Conservation (phyloP, 1,139 yeast species). For the Debaryomyces psychrophilus region DNA sequence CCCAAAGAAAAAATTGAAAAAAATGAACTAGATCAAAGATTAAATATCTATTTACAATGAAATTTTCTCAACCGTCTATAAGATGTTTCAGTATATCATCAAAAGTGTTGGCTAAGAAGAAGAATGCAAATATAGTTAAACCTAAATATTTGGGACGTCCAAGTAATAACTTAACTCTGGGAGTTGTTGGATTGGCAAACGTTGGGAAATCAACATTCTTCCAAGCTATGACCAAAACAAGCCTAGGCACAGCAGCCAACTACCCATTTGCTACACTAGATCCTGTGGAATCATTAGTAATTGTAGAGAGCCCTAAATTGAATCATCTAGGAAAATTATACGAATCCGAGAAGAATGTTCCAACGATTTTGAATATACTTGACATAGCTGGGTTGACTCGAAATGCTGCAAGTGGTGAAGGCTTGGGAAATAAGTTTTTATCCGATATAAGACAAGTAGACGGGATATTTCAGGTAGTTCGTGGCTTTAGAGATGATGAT, state of each 20-base stretch:
- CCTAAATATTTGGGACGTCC: constrained; percentile 50
- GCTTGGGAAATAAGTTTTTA: constrained; percentile 73
- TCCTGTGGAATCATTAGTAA: constrained; percentile 66
- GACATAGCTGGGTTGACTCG: constrained; percentile 79
- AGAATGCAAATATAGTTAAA: constrained; percentile 1
- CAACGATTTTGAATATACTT: constrained; percentile 60
- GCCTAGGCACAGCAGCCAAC: constrained; percentile 74
- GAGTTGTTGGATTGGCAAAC: constrained; percentile 75
- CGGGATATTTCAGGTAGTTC: constrained; percentile 70
- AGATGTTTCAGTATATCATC: constrained; percentile 9
- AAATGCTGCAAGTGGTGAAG: constrained; percentile 77
- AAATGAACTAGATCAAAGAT: neutral
- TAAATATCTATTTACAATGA: neutral
- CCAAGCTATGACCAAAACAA: constrained; percentile 71
- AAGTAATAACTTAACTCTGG: constrained; percentile 56
- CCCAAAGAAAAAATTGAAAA: neutral
- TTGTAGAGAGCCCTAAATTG: constrained; percentile 57
- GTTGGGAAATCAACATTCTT: constrained; percentile 74
- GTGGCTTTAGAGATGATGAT: constrained; percentile 70
- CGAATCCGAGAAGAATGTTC: constrained; percentile 53
- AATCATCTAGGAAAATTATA: constrained; percentile 48
- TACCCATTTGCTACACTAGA: constrained; percentile 82
- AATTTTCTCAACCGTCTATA: neutral
- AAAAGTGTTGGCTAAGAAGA: constrained; percentile 12
- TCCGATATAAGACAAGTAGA: constrained; percentile 74